Evolutionary conservation across 176 grass and related monocot species (phyloP).

Genomic region (Saccharum officinarum): DNA sequence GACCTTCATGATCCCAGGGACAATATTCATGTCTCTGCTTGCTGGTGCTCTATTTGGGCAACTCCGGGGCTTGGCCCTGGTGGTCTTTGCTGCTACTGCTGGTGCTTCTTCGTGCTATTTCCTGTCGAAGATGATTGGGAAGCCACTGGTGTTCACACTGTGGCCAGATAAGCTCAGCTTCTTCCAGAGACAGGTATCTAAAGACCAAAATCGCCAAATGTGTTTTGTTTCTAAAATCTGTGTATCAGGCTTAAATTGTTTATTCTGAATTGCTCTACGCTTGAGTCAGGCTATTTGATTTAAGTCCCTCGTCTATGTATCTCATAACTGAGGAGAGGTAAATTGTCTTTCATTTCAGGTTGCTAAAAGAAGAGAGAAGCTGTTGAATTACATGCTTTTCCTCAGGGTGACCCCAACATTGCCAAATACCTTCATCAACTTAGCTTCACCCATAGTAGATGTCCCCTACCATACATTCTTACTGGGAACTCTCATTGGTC

Average conservation of each 20-base stretch:
- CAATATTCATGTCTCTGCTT: slow-evolving; percentile 98
- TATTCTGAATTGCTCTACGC: slow-evolving; percentile 9
- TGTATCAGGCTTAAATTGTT: background rate
- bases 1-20: slow-evolving; percentile 98
- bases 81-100: slow-evolving; percentile 94
- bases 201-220: slow-evolving; percentile 4
- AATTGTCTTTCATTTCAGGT: slow-evolving; percentile 57
- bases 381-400: slow-evolving; percentile 98
- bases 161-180: slow-evolving; percentile 97
- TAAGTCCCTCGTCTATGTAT: background rate
- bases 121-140: slow-evolving; percentile 85
- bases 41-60: slow-evolving; percentile 89
- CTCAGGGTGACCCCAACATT: slow-evolving; percentile 95
- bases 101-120: slow-evolving; percentile 99
- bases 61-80: slow-evolving; percentile 72
- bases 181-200: slow-evolving; percentile 83
- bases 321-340: slow-evolving; percentile 31
- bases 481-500: slow-evolving; percentile 78
- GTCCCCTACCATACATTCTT: slow-evolving; percentile 94
- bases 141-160: slow-evolving; percentile 77
- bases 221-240: background rate
- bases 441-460: slow-evolving; percentile 96
- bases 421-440: slow-evolving; percentile 99
- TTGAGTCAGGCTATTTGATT: background rate
- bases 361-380: slow-evolving; percentile 86